Base-by-base conservation (phyloP, 2,329 filamentous ascomycete genomes). In the Curvularia hawaiiensis region DNA sequence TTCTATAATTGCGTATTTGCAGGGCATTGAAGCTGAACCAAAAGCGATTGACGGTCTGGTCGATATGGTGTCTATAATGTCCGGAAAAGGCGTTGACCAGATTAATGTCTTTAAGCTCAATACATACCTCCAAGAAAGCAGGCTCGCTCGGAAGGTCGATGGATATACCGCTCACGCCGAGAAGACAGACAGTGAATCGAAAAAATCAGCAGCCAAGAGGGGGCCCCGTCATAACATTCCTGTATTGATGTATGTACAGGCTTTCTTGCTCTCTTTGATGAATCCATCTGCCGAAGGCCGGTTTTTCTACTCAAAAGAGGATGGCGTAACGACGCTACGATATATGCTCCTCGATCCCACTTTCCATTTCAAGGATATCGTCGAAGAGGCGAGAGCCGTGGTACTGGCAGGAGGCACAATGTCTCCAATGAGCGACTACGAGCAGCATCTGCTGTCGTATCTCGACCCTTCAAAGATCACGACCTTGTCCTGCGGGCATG, bases 321-420 rank as follows among this genome's bases (percentile, higher is more conserved):
- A 80, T 18, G 74, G 76, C 2, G 73, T 78, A 31, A 81, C 91
- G 18, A 81, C 83, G 22, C 79, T 98, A 12, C 92, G 88, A 43
- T 99, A 97, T 73, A 86, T 97, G 66, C 84, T 99, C 4, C 84
- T 99, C 0, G 95, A 97, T 31, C 94, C 95, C 0, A 93, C 93
- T 0, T 88, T 94, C 67, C 91, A 96, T 64, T 98, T 99, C 76
- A 89, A 89, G 8, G 90, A 93, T 11, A 90, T 98, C 50, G 91
- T 94, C 2, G 87, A 91, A 30, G 88, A 90, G 60, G 92, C 95
- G 0, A 84, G 92, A 56, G 91, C 94, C 2, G 90, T 99, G 3
- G 89, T 99, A 41, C 81, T 99, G 3, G 95, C 93, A 0, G 95
- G 95, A 56, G 95, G 95, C 22, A 99, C 95, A 26, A 98, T 99